Evolutionary conservation across 257 asterid species (phyloP), one percentile per base, ranked within the genome.

Genomic region (Avicennia marina): DNA sequence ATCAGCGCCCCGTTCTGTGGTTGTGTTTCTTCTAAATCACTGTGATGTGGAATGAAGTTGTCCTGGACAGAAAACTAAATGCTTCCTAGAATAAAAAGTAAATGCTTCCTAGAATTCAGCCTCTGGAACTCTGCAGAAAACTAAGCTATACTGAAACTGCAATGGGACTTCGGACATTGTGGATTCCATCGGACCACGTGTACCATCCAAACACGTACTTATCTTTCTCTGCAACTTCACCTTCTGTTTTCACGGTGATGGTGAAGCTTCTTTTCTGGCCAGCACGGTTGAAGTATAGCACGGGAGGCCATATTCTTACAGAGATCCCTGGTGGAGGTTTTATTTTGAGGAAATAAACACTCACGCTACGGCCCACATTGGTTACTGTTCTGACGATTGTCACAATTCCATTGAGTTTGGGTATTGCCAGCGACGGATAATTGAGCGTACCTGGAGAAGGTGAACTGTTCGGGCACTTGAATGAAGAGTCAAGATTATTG

Each of bases 361-460:
- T 79, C 56, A 29, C 53, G 0, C 73, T 20, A 47, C 75, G 29
- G 36, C 96, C 96, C 36, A 90, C 95, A 24, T 83, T 87, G 2
- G 95, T 87, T 18, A 87, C 84, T 5, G 83, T 83, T 68, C 98
- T 85, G 33, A 50, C 66, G 10, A 73, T 69, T 5, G 76, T 70
- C 47, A 74, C 75, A 0, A 75, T 47, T 26, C 71, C 76, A 7
- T 67, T 71, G 60, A 90, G 85, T 11, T 57, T 43, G 0, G 95
- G 91, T 63, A 90, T 69, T 7, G 95, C 83, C 11, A 86, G 62
- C 4, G 97, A 84, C 0, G 97, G 98, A 42, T 85, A 90, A 46
- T 90, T 90, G 34, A 90, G 84, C 53, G 78, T 62, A 8, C 29
- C 49, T 0, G 81, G 75, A 4, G 75, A 50, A 20, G 71, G 67